A percentile compares a stretch with the other conserved stretches of the same genome.
These are phyloP conservation scores for Termitomyces sp. DNA, from an alignment of 768 basidiomycete species.

Conservation along the genomic window DNA sequence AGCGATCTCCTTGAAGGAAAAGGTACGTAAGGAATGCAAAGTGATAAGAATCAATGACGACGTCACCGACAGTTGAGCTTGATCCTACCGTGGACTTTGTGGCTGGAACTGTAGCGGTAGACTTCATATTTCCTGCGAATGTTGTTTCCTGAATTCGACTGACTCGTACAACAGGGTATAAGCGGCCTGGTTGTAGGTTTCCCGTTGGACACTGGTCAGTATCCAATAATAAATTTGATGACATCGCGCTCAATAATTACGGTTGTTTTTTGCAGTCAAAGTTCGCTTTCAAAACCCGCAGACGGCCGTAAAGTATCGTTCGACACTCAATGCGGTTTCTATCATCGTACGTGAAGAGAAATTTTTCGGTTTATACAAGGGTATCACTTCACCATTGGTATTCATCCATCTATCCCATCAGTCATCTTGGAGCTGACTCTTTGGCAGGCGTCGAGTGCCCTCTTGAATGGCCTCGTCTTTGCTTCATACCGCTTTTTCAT, in stretches of 20 bases:
- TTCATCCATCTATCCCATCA: slow-evolving; percentile 20
- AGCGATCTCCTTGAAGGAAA: slow-evolving; percentile 4
- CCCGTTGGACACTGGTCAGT: slow-evolving; percentile 68
- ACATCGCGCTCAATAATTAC: not conserved
- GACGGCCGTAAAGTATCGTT: slow-evolving; percentile 51
- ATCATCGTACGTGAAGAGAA: slow-evolving; percentile 71
- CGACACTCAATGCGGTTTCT: slow-evolving; percentile 57
- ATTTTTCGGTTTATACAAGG: slow-evolving; percentile 66
- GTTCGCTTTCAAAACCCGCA: slow-evolving; percentile 71
- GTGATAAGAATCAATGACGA: not conserved
- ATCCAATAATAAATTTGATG: slow-evolving; percentile 7
- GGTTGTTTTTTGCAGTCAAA: slow-evolving; percentile 49
- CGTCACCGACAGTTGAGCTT: slow-evolving; percentile 20
- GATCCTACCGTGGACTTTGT: slow-evolving; percentile 71
- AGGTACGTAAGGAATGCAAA: not conserved
- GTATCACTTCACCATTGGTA: slow-evolving; percentile 78
- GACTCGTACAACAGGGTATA: slow-evolving; percentile 40
- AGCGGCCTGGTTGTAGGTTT: slow-evolving; percentile 66
- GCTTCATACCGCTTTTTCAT: slow-evolving; percentile 79
- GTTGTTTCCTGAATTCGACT: not conserved
- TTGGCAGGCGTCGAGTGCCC: slow-evolving; percentile 56
- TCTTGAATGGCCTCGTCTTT: slow-evolving; percentile 86
- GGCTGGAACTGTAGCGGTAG: slow-evolving; percentile 65
- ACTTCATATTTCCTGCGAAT: not conserved
- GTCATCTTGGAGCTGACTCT: not conserved